Percentiles rank a stretch among this genome's conserved stretches.
These are phyloP conservation scores for Lippia alba DNA, from an alignment of 305 asterid genomes.

Conservation along the genomic window DNA sequence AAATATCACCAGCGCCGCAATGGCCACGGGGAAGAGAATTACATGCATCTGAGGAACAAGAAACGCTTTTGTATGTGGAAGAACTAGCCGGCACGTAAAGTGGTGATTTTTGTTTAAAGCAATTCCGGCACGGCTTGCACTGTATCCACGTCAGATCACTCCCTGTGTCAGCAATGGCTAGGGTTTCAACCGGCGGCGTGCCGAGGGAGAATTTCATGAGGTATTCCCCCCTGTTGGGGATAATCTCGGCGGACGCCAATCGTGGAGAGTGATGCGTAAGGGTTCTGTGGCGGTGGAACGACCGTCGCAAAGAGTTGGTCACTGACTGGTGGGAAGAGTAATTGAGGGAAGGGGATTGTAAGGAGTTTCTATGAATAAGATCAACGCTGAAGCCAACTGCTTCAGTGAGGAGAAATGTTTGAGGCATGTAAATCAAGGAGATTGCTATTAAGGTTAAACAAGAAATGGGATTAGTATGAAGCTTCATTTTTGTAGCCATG, in stretches of 20 bases:
- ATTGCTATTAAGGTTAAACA: slow-evolving; percentile 29
- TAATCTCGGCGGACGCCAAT: slow-evolving; percentile 33
- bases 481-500: slow-evolving; percentile 28
- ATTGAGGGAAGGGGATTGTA: slow-evolving; percentile 38
- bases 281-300: slow-evolving; percentile 38
- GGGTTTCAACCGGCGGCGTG: slow-evolving; percentile 49
- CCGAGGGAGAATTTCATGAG: slow-evolving; percentile 59
- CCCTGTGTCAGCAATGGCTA: slow-evolving; percentile 67
- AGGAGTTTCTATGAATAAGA: slow-evolving; percentile 56
- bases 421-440: slow-evolving; percentile 24
- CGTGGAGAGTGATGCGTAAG: slow-evolving; percentile 17
- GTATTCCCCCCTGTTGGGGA: slow-evolving; percentile 48
- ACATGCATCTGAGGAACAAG: slow-evolving; percentile 47
- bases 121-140: slow-evolving; percentile 55
- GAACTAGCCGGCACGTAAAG: slow-evolving; percentile 47
- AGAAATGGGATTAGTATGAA: slow-evolving; percentile 12
- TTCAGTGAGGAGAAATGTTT: slow-evolving; percentile 20
- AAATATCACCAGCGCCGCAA: slow-evolving; percentile 25
- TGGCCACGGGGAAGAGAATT: background rate
- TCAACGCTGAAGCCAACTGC: slow-evolving; percentile 50
- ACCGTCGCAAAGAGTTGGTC: slow-evolving; percentile 39
- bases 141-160: slow-evolving; percentile 74
- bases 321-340: slow-evolving; percentile 18
- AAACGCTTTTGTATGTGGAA: slow-evolving; percentile 42
- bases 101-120: slow-evolving; percentile 51